Conservation (phyloP, 306 rosid genomes). For the Rosa rugosa region DNA sequence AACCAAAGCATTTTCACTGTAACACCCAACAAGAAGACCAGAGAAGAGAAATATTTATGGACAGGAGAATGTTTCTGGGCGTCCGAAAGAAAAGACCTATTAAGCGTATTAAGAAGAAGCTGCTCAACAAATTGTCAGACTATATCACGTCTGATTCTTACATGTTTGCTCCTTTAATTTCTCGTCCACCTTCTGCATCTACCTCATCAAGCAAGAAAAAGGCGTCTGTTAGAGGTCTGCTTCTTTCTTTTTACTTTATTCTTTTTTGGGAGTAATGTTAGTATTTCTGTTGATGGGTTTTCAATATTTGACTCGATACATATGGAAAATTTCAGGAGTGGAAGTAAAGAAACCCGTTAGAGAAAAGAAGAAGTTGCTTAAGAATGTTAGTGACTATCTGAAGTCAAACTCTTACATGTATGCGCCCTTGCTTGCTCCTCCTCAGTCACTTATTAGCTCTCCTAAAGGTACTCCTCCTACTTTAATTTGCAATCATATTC, state of each 20-base stretch:
- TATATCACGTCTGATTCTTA: conserved; percentile 58
- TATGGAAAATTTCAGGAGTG: conserved; percentile 30
- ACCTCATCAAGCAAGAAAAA: conserved; percentile 9
- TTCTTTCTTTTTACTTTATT: not conserved
- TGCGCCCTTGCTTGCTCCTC: conserved; percentile 45
- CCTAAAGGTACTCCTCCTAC: conserved; percentile 38
- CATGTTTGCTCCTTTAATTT: conserved; percentile 64
- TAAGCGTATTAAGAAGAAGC: conserved; percentile 42
- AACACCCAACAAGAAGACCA: conserved; percentile 5
- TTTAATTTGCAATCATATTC: not conserved
- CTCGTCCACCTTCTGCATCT: conserved; percentile 22
- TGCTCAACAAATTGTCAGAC: conserved; percentile 37
- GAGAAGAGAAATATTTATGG: conserved; percentile 35
- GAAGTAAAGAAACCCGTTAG: conserved; percentile 36
- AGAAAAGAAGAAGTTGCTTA: conserved; percentile 30
- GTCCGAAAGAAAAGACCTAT: conserved; percentile 36
- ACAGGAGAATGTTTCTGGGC: conserved; percentile 23
- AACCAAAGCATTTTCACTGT: no score
- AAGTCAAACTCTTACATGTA: conserved; percentile 66
- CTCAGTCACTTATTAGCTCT: conserved; percentile 21
- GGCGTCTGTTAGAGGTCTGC: conserved; percentile 34
- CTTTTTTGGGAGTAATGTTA: not conserved
- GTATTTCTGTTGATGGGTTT: not conserved
- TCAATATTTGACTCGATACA: not conserved
- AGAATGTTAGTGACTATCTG: conserved; percentile 50